phyloP scores from a whole-genome alignment of 192 early-diverging fungal species.

The Backusella parvicylindrica region DNA sequence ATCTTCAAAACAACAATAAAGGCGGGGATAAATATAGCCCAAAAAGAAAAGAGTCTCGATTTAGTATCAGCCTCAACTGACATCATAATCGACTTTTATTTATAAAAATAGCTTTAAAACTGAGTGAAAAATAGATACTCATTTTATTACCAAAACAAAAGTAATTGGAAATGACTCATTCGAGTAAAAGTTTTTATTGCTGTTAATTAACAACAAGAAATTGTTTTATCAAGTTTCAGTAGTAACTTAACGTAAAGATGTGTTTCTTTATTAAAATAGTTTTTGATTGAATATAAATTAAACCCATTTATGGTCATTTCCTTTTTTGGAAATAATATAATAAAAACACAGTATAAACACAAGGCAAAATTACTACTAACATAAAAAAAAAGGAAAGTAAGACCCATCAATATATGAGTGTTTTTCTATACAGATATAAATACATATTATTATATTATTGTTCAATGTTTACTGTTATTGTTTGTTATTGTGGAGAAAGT shows the following conservation, averaged over 20 bases:
- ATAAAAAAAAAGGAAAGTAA: too few species aligned
- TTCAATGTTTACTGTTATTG: too few species aligned
- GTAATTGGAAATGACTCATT: too few species aligned
- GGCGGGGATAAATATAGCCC: too few species aligned
- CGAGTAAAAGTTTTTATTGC: too few species aligned
- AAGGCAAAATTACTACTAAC: too few species aligned
- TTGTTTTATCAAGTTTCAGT: background rate
- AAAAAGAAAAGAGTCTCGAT: background rate
- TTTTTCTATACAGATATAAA: too few species aligned
- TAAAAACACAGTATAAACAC: too few species aligned
- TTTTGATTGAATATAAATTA: background rate
- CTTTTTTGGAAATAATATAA: background rate
- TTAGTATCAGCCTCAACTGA: background rate
- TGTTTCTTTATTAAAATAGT: background rate
- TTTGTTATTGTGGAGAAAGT: too few species aligned
- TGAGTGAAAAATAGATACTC: background rate
- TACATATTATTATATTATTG: too few species aligned
- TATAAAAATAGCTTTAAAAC: background rate
- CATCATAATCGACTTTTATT: background rate
- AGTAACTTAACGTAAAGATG: background rate
- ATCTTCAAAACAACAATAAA: background rate
- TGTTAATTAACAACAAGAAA: background rate
- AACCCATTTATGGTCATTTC: background rate
- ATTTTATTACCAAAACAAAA: too few species aligned
- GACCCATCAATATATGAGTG: too few species aligned